Evolutionary conservation across 2,329 filamentous ascomycete genomes (phyloP).

Genomic region (Aspergillus alliaceus): DNA sequence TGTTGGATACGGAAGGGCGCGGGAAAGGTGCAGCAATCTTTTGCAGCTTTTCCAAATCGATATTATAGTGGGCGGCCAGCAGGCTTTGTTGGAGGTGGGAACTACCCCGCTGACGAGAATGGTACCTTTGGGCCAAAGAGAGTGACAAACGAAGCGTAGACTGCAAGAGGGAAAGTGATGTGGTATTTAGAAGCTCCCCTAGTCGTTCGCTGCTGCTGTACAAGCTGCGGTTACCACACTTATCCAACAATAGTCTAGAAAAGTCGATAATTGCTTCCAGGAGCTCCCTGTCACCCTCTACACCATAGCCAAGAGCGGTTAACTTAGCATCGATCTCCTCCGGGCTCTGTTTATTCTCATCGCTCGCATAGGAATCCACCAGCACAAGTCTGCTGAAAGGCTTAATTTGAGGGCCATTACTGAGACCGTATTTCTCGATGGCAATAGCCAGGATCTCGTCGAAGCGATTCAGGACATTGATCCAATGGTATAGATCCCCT

Average conservation of each 20-base stretch:
- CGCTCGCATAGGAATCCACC: constrained; percentile 52
- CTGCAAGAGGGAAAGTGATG: constrained; percentile 75
- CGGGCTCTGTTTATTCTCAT: constrained; percentile 58
- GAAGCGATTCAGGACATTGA: constrained; percentile 88
- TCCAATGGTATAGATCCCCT: constrained; percentile 98
- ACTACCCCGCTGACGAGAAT: constrained; percentile 77
- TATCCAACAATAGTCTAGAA: constrained; percentile 82
- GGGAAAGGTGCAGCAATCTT: constrained; percentile 80
- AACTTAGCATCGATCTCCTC: constrained; percentile 57
- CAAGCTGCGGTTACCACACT: constrained; percentile 94
- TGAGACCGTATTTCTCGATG: constrained; percentile 75
- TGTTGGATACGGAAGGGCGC: constrained; percentile 62
- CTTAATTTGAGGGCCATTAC: constrained; percentile 74
- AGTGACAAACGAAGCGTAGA: constrained; percentile 77
- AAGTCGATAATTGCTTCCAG: constrained; percentile 80
- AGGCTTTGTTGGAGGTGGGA: constrained; percentile 70
- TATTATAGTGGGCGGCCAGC: constrained; percentile 77
- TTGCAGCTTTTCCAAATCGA: constrained; percentile 74
- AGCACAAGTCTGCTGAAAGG: constrained; percentile 60
- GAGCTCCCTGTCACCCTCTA: constrained; percentile 77
- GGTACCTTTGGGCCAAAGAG: constrained; percentile 87
- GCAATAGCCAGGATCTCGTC: constrained; percentile 83
- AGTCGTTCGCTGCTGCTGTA: constrained; percentile 91
- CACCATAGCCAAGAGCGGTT: constrained; percentile 61
- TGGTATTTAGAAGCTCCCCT: constrained; percentile 85